Evolutionary conservation across 352 stramenopile species (phyloP).

Genomic region (Phytophthora litchii): DNA sequence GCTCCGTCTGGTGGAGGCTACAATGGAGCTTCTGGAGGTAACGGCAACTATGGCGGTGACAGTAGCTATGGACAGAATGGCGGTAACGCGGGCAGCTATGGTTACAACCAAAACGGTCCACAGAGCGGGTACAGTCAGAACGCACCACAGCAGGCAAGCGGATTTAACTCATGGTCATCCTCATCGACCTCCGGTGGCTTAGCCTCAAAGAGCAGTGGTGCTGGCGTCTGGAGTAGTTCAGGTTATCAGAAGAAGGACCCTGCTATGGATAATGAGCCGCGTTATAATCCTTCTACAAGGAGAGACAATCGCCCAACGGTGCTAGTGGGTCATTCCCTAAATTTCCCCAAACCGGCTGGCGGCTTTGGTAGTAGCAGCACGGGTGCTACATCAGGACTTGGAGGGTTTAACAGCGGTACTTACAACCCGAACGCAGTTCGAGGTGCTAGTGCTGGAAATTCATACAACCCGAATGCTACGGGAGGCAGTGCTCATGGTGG

Average conservation of each 20-base stretch:
- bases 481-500: conserved; percentile 20
- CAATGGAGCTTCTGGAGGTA: conserved; percentile 21
- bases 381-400: conserved; percentile 34
- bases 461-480: conserved; percentile 37
- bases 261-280: conserved; percentile 38
- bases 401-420: conserved; percentile 49
- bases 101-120: conserved; percentile 28
- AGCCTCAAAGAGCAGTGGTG: conserved; percentile 43
- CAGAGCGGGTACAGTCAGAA: conserved; percentile 30
- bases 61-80: conserved; percentile 38
- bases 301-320: conserved; percentile 88
- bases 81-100: conserved; percentile 31
- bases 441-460: conserved; percentile 35
- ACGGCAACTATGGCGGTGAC: conserved; percentile 28
- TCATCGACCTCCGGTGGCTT: conserved; percentile 26
- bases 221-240: conserved; percentile 80
- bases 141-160: conserved; percentile 34
- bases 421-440: conserved; percentile 53
- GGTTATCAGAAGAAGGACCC: conserved; percentile 83
- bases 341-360: conserved; percentile 64
- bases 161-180: conserved; percentile 66
- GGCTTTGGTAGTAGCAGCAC: conserved; percentile 48
- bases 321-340: conserved; percentile 78
- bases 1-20: conserved; percentile 23
- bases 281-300: conserved; percentile 51